A percentile compares a stretch with the other conserved stretches of the same genome.
phyloP scores from a whole-genome alignment of 441 rosid species.

The Erysimum pusillum region DNA sequence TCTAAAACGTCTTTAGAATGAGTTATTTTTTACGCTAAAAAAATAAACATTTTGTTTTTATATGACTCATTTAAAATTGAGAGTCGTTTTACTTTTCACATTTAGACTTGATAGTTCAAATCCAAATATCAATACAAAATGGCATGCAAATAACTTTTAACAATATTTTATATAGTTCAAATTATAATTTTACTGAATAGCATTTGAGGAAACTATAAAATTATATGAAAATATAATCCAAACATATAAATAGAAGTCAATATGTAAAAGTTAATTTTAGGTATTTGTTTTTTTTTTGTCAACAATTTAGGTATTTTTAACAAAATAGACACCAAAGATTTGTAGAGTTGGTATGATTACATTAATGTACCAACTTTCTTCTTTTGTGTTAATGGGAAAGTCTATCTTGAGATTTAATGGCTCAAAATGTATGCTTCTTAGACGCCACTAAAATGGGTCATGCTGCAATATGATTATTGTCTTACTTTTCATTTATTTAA shows the following conservation, averaged over 20 bases:
- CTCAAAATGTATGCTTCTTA: constrained; percentile 43
- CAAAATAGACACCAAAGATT: constrained; percentile 24
- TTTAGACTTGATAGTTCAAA: background rate
- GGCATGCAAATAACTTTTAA: background rate
- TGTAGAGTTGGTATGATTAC: constrained; percentile 36
- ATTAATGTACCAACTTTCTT: constrained; percentile 39
- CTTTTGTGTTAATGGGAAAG: constrained; percentile 46
- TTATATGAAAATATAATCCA: background rate
- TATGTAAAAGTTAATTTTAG: constrained; percentile 7
- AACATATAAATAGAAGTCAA: constrained; percentile 8
- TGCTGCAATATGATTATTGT: constrained; percentile 26
- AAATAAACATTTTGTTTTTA: background rate
- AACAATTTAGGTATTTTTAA: constrained; percentile 13
- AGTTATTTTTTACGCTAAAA: too few relatives aligned
- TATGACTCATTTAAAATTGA: background rate
- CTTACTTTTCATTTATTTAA: constrained; percentile 32
- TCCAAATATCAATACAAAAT: background rate
- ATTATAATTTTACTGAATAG: background rate
- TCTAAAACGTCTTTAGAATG: background rate
- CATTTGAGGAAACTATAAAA: background rate
- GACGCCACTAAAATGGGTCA: constrained; percentile 44
- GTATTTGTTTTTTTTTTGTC: background rate
- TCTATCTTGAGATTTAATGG: constrained; percentile 39
- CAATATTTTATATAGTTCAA: background rate
- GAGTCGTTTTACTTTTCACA: background rate